Evolutionary conservation across 2,329 filamentous ascomycete species (phyloP).

Genomic region (Achaetomium macrosporum): DNA sequence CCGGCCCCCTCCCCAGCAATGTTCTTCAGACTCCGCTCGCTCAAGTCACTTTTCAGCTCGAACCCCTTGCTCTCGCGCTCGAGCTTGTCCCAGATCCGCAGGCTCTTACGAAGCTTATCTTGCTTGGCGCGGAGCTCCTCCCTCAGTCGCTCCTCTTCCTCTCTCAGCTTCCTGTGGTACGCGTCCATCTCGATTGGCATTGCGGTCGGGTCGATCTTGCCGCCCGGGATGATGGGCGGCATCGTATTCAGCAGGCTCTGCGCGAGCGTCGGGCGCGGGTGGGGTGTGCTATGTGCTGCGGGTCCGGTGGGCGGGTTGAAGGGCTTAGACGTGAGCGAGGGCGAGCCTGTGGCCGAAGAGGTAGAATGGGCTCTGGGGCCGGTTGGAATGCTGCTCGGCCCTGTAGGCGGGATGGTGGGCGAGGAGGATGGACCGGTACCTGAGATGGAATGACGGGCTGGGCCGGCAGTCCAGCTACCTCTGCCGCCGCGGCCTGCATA

Average conservation of each 20-base stretch:
- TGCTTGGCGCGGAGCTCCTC: conserved; percentile 49
- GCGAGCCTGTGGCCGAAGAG: conserved; percentile 20
- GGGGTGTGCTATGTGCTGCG: conserved; percentile 30
- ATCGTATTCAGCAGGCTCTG: conserved; percentile 48
- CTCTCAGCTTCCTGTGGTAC: conserved; percentile 48
- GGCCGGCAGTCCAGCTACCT: conserved; percentile 36
- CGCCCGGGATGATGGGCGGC: conserved; percentile 48
- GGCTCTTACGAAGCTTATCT: conserved; percentile 48
- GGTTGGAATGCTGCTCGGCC: conserved; percentile 42
- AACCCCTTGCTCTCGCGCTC: conserved; percentile 49
- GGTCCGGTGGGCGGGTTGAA: conserved; percentile 56
- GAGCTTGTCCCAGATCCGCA: conserved; percentile 49
- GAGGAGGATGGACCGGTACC: conserved; percentile 17
- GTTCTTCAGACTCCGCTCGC: conserved; percentile 51
- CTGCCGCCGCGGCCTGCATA: conserved; percentile 40
- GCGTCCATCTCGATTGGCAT: conserved; percentile 46
- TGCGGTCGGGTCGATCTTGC: conserved; percentile 47
- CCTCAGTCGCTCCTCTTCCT: conserved; percentile 53
- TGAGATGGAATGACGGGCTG: conserved; percentile 26
- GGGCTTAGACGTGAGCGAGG: conserved; percentile 36
- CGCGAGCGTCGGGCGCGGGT: conserved; percentile 41
- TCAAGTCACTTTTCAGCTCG: conserved; percentile 51
- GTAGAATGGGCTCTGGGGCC: conserved; percentile 40
- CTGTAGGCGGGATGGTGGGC: conserved; percentile 27
- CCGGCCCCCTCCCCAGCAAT: conserved; percentile 51